Evolutionary conservation across 2,329 filamentous ascomycete species (phyloP).

Genomic region (Aspergillus tamarii): DNA sequence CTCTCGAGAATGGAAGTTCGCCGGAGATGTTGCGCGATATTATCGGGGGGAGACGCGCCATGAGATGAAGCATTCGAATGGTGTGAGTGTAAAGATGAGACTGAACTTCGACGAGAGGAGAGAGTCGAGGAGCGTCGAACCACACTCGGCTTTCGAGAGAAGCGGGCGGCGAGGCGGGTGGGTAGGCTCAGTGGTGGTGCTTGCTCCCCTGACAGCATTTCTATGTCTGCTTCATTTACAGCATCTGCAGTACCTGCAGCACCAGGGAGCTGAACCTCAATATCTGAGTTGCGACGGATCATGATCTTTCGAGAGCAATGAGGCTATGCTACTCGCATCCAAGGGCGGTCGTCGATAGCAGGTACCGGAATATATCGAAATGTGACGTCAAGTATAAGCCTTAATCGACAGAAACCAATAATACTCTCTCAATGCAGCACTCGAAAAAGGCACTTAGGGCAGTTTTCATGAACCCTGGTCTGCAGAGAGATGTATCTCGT

Average conservation of each 20-base stretch:
- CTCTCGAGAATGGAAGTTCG: conserved; percentile 67
- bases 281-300: conserved; percentile 48
- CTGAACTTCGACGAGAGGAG: conserved; percentile 66
- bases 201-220: conserved; percentile 45
- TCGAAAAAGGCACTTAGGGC: not conserved
- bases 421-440: not conserved
- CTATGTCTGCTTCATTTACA: conserved; percentile 40
- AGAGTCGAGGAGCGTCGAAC: conserved; percentile 63
- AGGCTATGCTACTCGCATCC: conserved; percentile 53
- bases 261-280: conserved; percentile 46
- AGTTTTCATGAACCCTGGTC: conserved; percentile 18
- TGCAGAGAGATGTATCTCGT: conserved; percentile 38
- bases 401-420: not conserved
- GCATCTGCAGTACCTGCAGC: conserved; percentile 29
- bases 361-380: conserved; percentile 2
- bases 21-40: conserved; percentile 67
- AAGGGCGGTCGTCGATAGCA: conserved; percentile 21
- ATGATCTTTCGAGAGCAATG: conserved; percentile 26
- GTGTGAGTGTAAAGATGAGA: conserved; percentile 66
- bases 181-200: conserved; percentile 55
- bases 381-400: conserved; percentile 6
- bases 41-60: conserved; percentile 58
- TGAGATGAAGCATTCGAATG: conserved; percentile 56
- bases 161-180: conserved; percentile 65
- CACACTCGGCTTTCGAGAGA: conserved; percentile 57